Base-by-base conservation (phyloP, 2,329 filamentous ascomycete genomes). In the Myriosclerotinia duriaeana region DNA sequence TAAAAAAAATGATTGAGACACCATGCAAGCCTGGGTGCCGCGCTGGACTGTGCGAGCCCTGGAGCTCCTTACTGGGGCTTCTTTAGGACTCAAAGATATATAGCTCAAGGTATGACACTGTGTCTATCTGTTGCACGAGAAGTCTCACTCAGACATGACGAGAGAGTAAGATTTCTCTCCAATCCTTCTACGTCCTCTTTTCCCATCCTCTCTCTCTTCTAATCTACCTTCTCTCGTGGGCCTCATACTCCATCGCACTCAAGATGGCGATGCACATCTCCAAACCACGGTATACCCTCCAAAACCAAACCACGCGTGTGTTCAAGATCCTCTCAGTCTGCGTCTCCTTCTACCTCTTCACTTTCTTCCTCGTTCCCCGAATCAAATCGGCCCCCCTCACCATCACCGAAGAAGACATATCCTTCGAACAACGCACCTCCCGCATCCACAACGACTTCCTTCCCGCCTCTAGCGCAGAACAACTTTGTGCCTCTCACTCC, bases 401-500 rank as follows among this genome's bases (percentile, higher is more conserved):
- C 12, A 61, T 65, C 44, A 65, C 64, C 38, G 22, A 40, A 14
- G 26, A 59, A n/a, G 64, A 65, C 14, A 65, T 65, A 36, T 30
- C 48, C 54, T 65, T 61, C 26, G 64, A 65, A 61, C 34, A 48
- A 17, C 54, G 36, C 8, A 60, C 54, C 11, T 22, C 54, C 11
- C 26, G 38, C 44, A 42, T 34, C n/a, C n/a, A 38, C 46, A 60
- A 61, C 34, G 17, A 59, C 4, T 65, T 60, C 17, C 64, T 65
- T 22, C 64, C 64, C 9, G 38, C 56, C 46, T 17, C 54, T 22
- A 52, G 30, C 34, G 34, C 64, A 1, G 36, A 60, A 5, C 64
- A 65, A 46, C 54, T 65, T 15, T 65, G 64, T 14, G 44, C 54
- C 38, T 54, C 64, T 5, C 64, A 65, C 46, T 48, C 46, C 46